A percentile compares a stretch with the other conserved stretches of the same genome.
Conservation (phyloP, 169 alveolate genomes). For the Cryptosporidium xiaoi region DNA sequence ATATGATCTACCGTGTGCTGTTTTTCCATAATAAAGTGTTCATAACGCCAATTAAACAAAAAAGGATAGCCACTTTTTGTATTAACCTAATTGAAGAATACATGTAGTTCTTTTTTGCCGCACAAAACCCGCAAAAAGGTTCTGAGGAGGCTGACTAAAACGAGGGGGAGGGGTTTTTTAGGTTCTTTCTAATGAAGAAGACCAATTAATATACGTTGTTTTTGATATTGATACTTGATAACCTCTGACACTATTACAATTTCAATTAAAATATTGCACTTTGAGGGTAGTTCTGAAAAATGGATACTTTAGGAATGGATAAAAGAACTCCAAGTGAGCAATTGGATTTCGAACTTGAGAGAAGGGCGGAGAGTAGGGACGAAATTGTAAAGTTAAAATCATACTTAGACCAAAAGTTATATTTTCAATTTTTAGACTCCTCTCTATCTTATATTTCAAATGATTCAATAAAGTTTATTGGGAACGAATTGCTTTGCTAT, state of each 20-base stretch:
- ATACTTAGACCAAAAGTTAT: constrained; percentile 39
- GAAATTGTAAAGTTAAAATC: constrained; percentile 24
- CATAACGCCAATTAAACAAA: too few species aligned
- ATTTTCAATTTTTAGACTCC: constrained; percentile 46
- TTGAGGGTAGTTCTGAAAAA: neutral
- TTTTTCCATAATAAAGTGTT: too few species aligned
- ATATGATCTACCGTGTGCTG: too few species aligned
- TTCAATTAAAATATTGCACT: too few species aligned
- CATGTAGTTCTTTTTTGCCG: too few species aligned
- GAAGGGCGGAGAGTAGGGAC: neutral
- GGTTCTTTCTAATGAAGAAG: neutral
- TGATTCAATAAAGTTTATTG: neutral
- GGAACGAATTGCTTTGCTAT: constrained; percentile 9
- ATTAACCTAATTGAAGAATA: too few species aligned
- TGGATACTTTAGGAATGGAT: constrained; percentile 20
- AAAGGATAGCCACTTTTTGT: too few species aligned
- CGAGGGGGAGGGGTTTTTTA: constrained; percentile 20
- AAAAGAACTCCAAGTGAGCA: constrained; percentile 52
- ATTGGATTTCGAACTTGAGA: constrained; percentile 36
- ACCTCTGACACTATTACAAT: too few species aligned
- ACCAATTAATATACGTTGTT: too few species aligned
- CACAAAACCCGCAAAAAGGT: too few species aligned
- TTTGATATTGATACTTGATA: too few species aligned
- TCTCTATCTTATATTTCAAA: constrained; percentile 24
- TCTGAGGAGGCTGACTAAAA: neutral